Evolutionary conservation across 495 filamentous ascomycete genomes (phyloP), one percentile per base, ranked within the genome.

Genomic region (Neurospora sp.): DNA sequence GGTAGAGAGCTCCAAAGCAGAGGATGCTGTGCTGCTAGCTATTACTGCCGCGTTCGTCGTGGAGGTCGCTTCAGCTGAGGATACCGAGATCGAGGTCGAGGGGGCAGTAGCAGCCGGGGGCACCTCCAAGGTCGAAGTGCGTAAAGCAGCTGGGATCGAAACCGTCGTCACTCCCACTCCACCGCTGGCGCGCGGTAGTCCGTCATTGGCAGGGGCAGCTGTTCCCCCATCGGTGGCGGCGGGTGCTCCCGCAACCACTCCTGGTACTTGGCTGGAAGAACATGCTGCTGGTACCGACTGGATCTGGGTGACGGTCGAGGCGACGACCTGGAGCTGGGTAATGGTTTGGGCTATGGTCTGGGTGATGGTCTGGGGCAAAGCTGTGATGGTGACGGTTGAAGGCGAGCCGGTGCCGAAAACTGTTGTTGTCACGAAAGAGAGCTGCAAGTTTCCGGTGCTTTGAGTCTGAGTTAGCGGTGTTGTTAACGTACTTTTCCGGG

Each of bases 381-480:
- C 82, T 4, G 83, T 85, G 73, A 83, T 78, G 62, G 83, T 86
- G 40, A 82, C 78, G 12, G 83, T 84, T 10, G 79, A 77, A 38
- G 77, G 75, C 27, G 71, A 20, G 69, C 82, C 83, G 35, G 78
- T 79, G 8, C 54, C 78, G 72, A 79, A 81, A 38, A 82, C 75
- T 18, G 81, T 84, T n/a, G 76, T 80, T 27, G 82, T 84, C 12
- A 83, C 35, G 73, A 83, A 80, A 4, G 82, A 82, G 5, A 83
- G 75, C 73, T 83, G 81, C 23, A 75, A 70, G 39, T 70, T 69
- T 5, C 73, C 73, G 6, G 69, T 42, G 41, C 74, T 71, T 6
- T 39, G 69, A 7, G 54, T 62, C 3, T 9, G 2, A 5, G 54
- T 66, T 37, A 66, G 54, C 31, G 27, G 7, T 4, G 23, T 62